Conservation (phyloP, 2,329 filamentous ascomycete genomes). For the Aspergillus melleus region DNA sequence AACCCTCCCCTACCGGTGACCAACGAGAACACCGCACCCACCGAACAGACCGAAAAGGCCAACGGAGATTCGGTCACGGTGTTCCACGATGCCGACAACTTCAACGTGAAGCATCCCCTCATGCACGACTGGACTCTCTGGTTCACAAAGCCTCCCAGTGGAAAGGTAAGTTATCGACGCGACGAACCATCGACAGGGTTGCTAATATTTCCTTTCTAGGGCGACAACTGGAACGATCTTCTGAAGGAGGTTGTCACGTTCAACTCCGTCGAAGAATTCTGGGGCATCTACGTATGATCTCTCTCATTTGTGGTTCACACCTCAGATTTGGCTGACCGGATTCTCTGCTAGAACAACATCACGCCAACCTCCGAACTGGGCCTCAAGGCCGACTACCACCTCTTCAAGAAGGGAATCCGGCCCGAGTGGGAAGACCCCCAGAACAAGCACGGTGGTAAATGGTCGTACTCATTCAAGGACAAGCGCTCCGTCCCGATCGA, state of each 20-base stretch:
- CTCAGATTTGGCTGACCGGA: conserved; percentile 12
- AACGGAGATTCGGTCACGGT: conserved; percentile 75
- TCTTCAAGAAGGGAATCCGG: conserved; percentile 96
- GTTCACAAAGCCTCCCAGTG: conserved; percentile 98
- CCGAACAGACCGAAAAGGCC: conserved; percentile 30
- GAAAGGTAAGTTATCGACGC: conserved; percentile 64
- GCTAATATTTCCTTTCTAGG: conserved; percentile 52
- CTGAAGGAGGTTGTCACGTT: conserved; percentile 99
- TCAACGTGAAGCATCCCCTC: conserved; percentile 98
- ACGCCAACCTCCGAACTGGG: conserved; percentile 92
- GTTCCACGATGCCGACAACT: conserved; percentile 98
- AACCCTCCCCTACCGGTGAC: conserved; percentile 36
- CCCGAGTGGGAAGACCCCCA: conserved; percentile 98
- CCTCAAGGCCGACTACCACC: conserved; percentile 97
- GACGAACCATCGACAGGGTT: not conserved
- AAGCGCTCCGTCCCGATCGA: conserved; percentile 91
- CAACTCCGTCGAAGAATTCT: conserved; percentile 98
- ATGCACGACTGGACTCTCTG: conserved; percentile 98
- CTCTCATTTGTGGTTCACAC: not conserved
- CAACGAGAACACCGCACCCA: conserved; percentile 58
- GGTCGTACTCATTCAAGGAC: conserved; percentile 97
- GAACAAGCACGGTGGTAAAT: conserved; percentile 99
- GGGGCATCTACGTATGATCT: conserved; percentile 90
- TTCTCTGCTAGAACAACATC: conserved; percentile 83
- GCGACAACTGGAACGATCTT: conserved; percentile 97